Evolutionary conservation across 2,329 filamentous ascomycete genomes (phyloP).

Genomic region (Ceratocystis cacaofunesta): DNA sequence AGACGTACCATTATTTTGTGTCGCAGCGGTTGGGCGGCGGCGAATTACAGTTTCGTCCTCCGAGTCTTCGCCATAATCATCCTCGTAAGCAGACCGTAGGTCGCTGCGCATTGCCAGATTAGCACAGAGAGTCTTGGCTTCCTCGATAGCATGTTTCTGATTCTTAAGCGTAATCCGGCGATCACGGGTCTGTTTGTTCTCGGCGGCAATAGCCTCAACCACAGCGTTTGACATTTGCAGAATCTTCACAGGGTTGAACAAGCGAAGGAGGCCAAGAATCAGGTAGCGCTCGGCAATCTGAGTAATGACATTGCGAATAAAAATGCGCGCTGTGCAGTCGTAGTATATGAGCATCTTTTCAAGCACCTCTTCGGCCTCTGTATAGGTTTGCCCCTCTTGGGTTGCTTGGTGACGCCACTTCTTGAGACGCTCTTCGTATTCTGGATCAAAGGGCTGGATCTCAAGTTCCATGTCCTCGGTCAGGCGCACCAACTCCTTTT

Average conservation of each 20-base stretch:
- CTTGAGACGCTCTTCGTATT: conserved; percentile 36
- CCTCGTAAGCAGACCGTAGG: conserved; percentile 27
- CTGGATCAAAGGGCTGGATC: conserved; percentile 38
- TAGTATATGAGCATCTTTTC: conserved; percentile 44
- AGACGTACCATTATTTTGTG: neutral
- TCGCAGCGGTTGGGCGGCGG: conserved; percentile 10
- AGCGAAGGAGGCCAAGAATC: conserved; percentile 35
- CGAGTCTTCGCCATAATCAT: conserved; percentile 14
- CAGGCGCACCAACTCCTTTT: conserved; percentile 32
- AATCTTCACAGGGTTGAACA: conserved; percentile 39
- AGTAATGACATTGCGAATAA: conserved; percentile 38
- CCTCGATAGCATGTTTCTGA: conserved; percentile 37
- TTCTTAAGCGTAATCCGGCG: conserved; percentile 32
- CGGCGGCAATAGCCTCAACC: conserved; percentile 36
- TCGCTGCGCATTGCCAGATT: conserved; percentile 39
- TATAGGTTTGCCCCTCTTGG: conserved; percentile 32
- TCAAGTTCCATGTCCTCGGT: conserved; percentile 38
- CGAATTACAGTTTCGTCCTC: conserved; percentile 12
- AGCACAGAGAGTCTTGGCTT: conserved; percentile 35
- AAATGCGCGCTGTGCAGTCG: conserved; percentile 36
- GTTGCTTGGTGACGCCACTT: conserved; percentile 32
- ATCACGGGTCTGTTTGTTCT: conserved; percentile 39
- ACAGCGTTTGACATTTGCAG: conserved; percentile 31
- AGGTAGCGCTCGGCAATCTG: conserved; percentile 38
- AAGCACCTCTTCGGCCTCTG: conserved; percentile 37